Base-by-base conservation (phyloP, 192 early-diverging fungal genomes). In the Ramicandelaber brevisporus region DNA sequence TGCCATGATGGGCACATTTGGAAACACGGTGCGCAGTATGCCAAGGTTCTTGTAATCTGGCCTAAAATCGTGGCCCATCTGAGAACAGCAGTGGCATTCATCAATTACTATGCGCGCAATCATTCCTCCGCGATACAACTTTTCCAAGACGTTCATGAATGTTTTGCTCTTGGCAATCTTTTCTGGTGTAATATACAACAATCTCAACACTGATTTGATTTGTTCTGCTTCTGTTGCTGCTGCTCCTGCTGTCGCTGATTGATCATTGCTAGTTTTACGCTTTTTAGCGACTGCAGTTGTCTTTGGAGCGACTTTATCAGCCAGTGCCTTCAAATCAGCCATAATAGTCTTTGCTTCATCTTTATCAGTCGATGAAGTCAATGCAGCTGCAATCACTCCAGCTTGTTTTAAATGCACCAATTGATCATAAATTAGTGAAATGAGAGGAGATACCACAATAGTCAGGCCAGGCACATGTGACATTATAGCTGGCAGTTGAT, bases 1-100 rank as follows among this genome's bases (percentile, higher is more conserved):
- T 2, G 78, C 80, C 46, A 77, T 67, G 26, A 87, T 44, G 1
- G 65, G 72, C 1, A 67, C 47, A 1, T 50, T 33, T 1, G 66
- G 67, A 33, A 75, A 80, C 17, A 53, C 17, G 19, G 46, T 48
- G 33, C 46, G 49, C 12, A 65, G 44, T 26, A 59, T 44, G 3
- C 56, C 53, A 11, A 53, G 44, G 31, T 47, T 50, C 18, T 40
- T 42, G 36, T 63, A 63, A 36, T 58, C 54, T 4, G 57, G 57
- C 20, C 61, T 53, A 34, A 63, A 63, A 46, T 65, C 61, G 18
- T 56, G 57, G 42, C 60, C 61, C 14, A 49, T 50, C 23, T 55
- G 45, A 29, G 44, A 48, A 20, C 49, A 47, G 27, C 59, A 63
- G 32, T 66, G 60, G 31, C 52, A 58, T 26, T 63, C 61, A 40